These are phyloP conservation scores for Xylaria sp. DNA, from an alignment of 2,329 filamentous ascomycete species.

Conservation along the genomic window DNA sequence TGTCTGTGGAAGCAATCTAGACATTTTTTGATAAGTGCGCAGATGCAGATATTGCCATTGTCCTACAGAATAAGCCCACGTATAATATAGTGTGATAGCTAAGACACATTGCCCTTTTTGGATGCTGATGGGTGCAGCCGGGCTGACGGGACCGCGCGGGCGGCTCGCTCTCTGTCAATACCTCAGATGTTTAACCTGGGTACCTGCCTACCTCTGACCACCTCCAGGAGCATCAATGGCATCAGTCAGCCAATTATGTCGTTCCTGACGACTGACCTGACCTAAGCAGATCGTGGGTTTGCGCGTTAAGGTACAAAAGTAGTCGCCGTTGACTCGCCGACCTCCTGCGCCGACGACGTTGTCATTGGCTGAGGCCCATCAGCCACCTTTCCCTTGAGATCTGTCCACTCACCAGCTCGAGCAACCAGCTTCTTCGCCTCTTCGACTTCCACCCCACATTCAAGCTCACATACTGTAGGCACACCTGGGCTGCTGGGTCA, in stretches of 20 bases:
- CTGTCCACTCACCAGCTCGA: conserved; percentile 11
- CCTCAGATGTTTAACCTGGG: too few relatives aligned
- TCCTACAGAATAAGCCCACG: not conserved
- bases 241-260: not conserved
- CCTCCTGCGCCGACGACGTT: not conserved
- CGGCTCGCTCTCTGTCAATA: not conserved
- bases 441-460: not conserved
- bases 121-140: not conserved
- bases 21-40: not conserved
- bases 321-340: not conserved
- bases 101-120: not conserved
- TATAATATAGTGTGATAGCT: not conserved
- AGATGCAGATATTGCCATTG: not conserved
- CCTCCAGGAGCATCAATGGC: not conserved
- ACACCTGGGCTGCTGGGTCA: not conserved
- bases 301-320: not conserved
- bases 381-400: conserved; percentile 8
- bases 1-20: not conserved
- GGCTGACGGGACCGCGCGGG: not conserved
- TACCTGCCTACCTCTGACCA: not conserved
- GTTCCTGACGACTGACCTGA: not conserved
- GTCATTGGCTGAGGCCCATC: conserved; percentile 18
- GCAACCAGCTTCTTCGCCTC: conserved; percentile 6
- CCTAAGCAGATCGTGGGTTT: not conserved
- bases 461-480: too few relatives aligned